A percentile compares a stretch with the other conserved stretches of the same genome.
Conservation (phyloP, 2,329 filamentous ascomycete genomes). For the Tolypocladium guangdongense region DNA sequence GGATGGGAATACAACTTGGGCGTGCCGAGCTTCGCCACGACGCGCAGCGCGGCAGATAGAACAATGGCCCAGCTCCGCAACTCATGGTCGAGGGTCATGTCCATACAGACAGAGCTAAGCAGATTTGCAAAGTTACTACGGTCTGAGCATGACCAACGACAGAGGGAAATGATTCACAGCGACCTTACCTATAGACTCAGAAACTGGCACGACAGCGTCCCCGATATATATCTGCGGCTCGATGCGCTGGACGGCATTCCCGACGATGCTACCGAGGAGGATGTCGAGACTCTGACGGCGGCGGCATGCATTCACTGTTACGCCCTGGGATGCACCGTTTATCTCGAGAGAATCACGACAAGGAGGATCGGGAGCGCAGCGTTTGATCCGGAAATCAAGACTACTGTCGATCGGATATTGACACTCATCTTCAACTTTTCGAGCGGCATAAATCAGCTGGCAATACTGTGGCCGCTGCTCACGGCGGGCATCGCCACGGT, state of each 20-base stretch:
- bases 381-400: slow-evolving; percentile 1
- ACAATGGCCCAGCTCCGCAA: slow-evolving; percentile 7
- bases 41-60: slow-evolving; percentile 1
- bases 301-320: slow-evolving; percentile 7
- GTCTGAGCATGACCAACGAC: background rate
- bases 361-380: slow-evolving; percentile 1
- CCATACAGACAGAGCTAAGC: slow-evolving; percentile 8
- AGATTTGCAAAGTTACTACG: slow-evolving; percentile 4
- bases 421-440: slow-evolving; percentile 3
- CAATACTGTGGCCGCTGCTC: slow-evolving; percentile 3
- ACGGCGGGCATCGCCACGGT: slow-evolving; percentile 4
- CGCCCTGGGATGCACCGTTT: slow-evolving; percentile 5
- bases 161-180: slow-evolving; percentile 3
- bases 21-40: slow-evolving; percentile 5
- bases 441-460: slow-evolving; percentile 2
- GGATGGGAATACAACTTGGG: slow-evolving; percentile 23
- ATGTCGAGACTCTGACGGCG: slow-evolving; percentile 4
- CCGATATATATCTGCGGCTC: slow-evolving; percentile 4
- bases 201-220: slow-evolving; percentile 7
- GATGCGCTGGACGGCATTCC: background rate
- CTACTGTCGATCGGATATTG: background rate
- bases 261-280: background rate
- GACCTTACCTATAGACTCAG: slow-evolving; percentile 4
- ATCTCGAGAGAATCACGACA: slow-evolving; percentile 5
- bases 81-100: slow-evolving; percentile 9